Evolutionary conservation across 2,329 filamentous ascomycete species (phyloP), one percentile per base, ranked within the genome.

Genomic region (Paraconiothyrium brasiliense): DNA sequence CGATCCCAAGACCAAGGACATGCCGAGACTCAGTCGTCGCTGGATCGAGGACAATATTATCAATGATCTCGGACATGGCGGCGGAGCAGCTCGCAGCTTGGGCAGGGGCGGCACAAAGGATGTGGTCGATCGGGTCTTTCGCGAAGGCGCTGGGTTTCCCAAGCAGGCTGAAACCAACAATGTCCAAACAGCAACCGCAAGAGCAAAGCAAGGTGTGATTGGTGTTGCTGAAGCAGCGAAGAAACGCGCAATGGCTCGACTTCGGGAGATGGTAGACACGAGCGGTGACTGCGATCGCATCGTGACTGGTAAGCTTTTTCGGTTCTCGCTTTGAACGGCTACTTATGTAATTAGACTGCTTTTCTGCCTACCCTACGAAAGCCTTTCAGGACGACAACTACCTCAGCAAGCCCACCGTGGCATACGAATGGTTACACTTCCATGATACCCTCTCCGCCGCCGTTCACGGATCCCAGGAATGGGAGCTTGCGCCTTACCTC

Each of bases 381-480:
- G 89, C 93, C 22, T 99, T 91, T 79, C 96, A 97, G 80, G 95
- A 99, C 76, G 95, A 99, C 78, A 91, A 90, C 0, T 90, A 92
- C 68, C 88, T 99, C 35, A 92, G 90, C 37, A 99, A 99, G 75
- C 96, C 96, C 0, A 89, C 90, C 67, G 82, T 86, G 1, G 92
- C 92, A 0, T 97, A 97, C 77, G 94, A 97, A 73, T 99, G 95
- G 95, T 86, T 99, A 58, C 85, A 96, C 77, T 98, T 99, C 79
- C 92, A 97, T 78, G 95, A 98, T 71, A 83, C 84, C 0, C 89
- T 97, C 65, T 93, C 92, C 27, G 89, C 90, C 0, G 88, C 90
- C 43, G 85, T 98, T 1, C 96, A 90, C 74, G 83, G 88, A n/a
- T 89, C 87, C 61, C 94, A 97, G 76, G 94, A 97, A 59, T 99